Percentiles rank a stretch among this genome's conserved stretches.
Evolutionary conservation across 2,329 filamentous ascomycete species (phyloP).

Genomic region (Xylariaceae sp.): DNA sequence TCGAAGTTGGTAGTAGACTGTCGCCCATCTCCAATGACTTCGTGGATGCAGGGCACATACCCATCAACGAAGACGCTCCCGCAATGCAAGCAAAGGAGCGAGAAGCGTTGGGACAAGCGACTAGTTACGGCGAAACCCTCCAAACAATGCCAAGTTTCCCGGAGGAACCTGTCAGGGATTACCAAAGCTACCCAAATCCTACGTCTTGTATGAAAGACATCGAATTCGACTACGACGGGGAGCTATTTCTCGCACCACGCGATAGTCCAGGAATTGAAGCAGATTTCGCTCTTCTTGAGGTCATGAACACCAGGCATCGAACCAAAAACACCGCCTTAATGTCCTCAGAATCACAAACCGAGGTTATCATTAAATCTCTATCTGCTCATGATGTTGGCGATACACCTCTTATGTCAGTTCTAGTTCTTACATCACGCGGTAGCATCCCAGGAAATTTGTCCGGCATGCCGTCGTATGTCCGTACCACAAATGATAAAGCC

Average conservation of each 20-base stretch:
- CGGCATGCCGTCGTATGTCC: neutral
- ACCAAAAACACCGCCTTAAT: neutral
- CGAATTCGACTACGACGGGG: neutral
- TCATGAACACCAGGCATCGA: neutral
- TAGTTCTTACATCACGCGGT: constrained; percentile 2
- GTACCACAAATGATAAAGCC: neutral
- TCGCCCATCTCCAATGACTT: too few relatives aligned
- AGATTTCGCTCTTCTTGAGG: constrained; percentile 6
- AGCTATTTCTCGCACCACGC: neutral
- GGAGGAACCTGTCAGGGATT: too few relatives aligned
- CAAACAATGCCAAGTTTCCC: too few relatives aligned
- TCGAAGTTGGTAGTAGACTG: neutral
- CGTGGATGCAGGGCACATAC: too few relatives aligned
- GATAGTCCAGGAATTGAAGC: neutral
- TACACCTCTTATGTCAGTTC: neutral
- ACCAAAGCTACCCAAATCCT: too few relatives aligned
- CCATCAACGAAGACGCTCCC: too few relatives aligned
- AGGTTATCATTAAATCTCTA: neutral
- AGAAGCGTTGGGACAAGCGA: too few relatives aligned
- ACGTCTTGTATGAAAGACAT: neutral
- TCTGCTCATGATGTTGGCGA: neutral
- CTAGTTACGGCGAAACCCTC: too few relatives aligned
- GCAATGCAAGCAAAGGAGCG: too few relatives aligned
- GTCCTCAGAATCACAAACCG: neutral
- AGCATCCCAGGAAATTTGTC: neutral